phyloP scores from a whole-genome alignment of 768 basidiomycete genomes.

The Pulveroboletus sp. region DNA sequence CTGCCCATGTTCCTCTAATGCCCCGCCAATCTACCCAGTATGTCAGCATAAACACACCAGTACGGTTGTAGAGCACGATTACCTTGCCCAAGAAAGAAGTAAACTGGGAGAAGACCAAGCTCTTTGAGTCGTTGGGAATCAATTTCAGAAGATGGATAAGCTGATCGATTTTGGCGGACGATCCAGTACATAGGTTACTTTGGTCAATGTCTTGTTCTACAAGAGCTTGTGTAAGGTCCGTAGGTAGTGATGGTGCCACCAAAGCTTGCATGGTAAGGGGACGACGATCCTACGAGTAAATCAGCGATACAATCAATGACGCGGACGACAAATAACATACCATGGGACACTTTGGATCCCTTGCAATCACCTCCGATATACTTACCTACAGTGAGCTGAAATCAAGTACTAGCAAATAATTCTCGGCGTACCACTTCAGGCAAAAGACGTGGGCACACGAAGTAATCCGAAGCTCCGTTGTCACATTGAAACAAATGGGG shows the following conservation, averaged over 20 bases:
- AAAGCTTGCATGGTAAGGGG: conserved; percentile 49
- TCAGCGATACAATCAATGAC: not conserved
- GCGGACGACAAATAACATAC: conserved; percentile 32
- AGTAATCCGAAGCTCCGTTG: conserved; percentile 68
- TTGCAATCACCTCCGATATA: conserved; percentile 63
- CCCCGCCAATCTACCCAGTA: conserved; percentile 57
- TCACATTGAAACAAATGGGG: conserved; percentile 62
- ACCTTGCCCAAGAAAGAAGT: conserved; percentile 83
- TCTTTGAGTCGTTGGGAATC: conserved; percentile 68
- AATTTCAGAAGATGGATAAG: conserved; percentile 66
- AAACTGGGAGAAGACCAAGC: conserved; percentile 87
- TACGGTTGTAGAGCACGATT: not conserved
- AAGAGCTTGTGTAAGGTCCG: conserved; percentile 62
- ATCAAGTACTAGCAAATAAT: not conserved
- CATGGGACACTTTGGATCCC: conserved; percentile 81
- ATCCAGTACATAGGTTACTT: conserved; percentile 41
- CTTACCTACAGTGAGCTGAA: conserved; percentile 30
- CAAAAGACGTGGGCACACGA: conserved; percentile 72
- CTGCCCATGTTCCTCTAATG: conserved; percentile 61
- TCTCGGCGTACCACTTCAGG: conserved; percentile 49
- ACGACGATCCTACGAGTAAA: conserved; percentile 60
- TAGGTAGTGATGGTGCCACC: conserved; percentile 57
- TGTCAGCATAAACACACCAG: not conserved
- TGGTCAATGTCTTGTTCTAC: conserved; percentile 38
- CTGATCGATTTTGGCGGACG: conserved; percentile 85